Evolutionary conservation across 768 basidiomycete genomes (phyloP).

Genomic region (Suillus fuscotomentosus): DNA sequence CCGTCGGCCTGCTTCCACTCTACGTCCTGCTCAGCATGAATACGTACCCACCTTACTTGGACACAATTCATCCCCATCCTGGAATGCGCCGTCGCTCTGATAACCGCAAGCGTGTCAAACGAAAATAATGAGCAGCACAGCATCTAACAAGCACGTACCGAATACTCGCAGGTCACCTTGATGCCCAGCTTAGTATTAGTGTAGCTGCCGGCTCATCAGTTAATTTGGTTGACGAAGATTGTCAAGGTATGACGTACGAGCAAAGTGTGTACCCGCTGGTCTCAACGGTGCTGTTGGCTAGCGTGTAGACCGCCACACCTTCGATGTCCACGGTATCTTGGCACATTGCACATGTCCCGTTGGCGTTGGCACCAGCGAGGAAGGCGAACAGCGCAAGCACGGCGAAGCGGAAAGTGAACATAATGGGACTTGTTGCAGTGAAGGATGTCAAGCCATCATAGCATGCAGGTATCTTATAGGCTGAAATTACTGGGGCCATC

Average conservation of each 20-base stretch:
- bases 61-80: not conserved
- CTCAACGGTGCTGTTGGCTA: not conserved
- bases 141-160: not conserved
- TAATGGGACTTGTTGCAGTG: not conserved
- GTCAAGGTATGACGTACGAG: not conserved
- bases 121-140: not conserved
- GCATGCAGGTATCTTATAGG: not conserved
- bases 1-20: not conserved
- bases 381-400: not conserved
- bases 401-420: not conserved
- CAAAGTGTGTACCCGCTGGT: not conserved
- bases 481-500: not conserved
- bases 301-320: not conserved
- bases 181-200: not conserved
- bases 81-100: not conserved
- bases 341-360: not conserved
- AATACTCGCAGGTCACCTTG: not conserved
- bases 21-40: not conserved
- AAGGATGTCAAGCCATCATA: not conserved
- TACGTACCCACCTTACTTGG: not conserved
- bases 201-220: not conserved
- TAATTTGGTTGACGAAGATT: not conserved
- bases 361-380: not conserved
- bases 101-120: not conserved
- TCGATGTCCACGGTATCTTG: not conserved